Evolutionary conservation across 495 filamentous ascomycete species (phyloP).

Genomic region (Cladorrhinum samala): DNA sequence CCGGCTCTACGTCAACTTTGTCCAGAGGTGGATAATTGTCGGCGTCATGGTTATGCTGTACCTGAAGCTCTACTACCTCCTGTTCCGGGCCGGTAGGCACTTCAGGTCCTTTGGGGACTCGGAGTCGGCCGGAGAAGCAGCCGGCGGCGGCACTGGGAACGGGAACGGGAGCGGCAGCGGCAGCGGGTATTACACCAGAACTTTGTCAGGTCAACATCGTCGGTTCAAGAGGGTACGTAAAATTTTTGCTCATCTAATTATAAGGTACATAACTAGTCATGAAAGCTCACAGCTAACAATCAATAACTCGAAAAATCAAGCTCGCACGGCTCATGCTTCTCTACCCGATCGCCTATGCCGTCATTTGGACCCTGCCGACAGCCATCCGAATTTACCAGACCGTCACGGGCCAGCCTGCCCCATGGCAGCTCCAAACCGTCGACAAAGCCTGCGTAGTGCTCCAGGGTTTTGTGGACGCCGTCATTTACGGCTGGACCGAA

Average conservation of each 20-base stretch:
- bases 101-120: slow-evolving; percentile 20
- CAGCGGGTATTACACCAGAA: neutral
- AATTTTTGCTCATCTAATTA: neutral
- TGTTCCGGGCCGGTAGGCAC: slow-evolving; percentile 35
- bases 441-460: slow-evolving; percentile 43
- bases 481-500: slow-evolving; percentile 42
- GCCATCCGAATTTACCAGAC: slow-evolving; percentile 38
- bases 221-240: slow-evolving; percentile 27
- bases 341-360: slow-evolving; percentile 39
- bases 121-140: neutral
- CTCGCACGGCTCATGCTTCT: slow-evolving; percentile 38
- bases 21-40: slow-evolving; percentile 37
- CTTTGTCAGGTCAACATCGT: neutral
- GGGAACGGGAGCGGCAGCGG: neutral
- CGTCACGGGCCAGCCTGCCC: slow-evolving; percentile 25
- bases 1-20: slow-evolving; percentile 40
- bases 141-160: neutral
- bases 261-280: neutral
- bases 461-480: slow-evolving; percentile 39
- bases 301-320: slow-evolving; percentile 14
- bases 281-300: neutral
- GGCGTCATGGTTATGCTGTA: slow-evolving; percentile 34
- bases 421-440: slow-evolving; percentile 34
- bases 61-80: slow-evolving; percentile 34
- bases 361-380: slow-evolving; percentile 41